A percentile compares a stretch with the other conserved stretches of the same genome.
Conservation (phyloP, 108 stramenopile genomes). For the Discostella stelligeroides region DNA sequence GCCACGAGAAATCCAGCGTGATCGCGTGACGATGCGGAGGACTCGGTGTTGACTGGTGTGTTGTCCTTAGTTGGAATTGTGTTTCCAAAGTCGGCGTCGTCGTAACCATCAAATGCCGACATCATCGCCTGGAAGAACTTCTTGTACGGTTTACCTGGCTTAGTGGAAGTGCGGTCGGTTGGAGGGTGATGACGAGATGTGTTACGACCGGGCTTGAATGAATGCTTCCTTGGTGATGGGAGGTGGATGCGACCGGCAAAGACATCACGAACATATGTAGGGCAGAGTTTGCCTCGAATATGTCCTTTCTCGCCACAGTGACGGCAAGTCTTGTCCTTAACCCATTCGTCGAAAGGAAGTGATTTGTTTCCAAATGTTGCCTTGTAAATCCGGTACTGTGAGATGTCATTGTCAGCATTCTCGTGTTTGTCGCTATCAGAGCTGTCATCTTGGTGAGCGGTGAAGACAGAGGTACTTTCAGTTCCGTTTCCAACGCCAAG, state of each 20-base stretch:
- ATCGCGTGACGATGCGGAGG: not conserved
- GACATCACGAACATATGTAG: no score
- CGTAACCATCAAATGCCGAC: not conserved
- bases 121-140: not conserved
- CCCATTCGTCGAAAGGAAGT: not conserved
- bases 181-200: no score
- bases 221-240: not conserved
- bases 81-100: not conserved
- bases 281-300: not conserved
- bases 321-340: not conserved
- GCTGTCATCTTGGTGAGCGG: not conserved
- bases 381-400: not conserved
- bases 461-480: not conserved
- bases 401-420: no score
- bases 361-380: not conserved
- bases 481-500: no score
- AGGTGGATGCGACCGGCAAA: no score
- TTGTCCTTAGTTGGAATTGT: not conserved
- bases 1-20: not conserved
- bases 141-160: not conserved
- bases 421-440: no score
- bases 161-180: not conserved
- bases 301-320: not conserved
- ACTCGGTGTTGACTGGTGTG: not conserved
- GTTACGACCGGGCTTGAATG: not conserved